These are phyloP conservation scores for Vitrella brassicaformis DNA, from an alignment of 73 alveolate species.

Conservation along the genomic window DNA sequence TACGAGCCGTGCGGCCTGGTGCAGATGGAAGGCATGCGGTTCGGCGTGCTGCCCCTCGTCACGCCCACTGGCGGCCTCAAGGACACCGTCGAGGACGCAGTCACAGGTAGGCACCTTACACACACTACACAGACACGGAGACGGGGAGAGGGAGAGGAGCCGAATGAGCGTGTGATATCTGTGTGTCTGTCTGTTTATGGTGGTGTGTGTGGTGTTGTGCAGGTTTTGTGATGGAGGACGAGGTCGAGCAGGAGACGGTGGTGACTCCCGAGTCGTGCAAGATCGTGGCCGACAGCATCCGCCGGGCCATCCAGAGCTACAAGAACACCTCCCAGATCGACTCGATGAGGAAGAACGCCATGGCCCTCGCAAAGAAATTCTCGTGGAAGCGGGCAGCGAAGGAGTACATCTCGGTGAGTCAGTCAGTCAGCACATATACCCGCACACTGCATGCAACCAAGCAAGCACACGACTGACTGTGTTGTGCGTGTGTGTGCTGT, in stretches of 20 bases:
- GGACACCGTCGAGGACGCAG: constrained; percentile 20
- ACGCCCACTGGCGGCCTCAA: constrained; percentile 32
- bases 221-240: not conserved
- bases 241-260: not conserved
- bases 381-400: constrained; percentile 30
- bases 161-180: not conserved
- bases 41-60: constrained; percentile 30
- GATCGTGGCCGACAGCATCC: not conserved
- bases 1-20: constrained; percentile 37
- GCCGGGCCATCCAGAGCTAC: not conserved
- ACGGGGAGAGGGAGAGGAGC: not conserved
- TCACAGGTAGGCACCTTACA: not conserved
- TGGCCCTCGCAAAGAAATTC: constrained; percentile 29
- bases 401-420: no score
- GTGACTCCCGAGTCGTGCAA: not conserved
- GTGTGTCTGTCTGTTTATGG: not conserved
- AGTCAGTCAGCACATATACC: no score
- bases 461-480: no score
- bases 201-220: not conserved
- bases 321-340: constrained; percentile 4
- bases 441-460: no score
- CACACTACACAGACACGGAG: not conserved
- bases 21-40: constrained; percentile 35
- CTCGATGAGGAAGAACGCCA: constrained; percentile 31
- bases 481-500: no score